These are phyloP conservation scores for Lentinula guzmanii DNA, from an alignment of 768 basidiomycete species.

Conservation along the genomic window DNA sequence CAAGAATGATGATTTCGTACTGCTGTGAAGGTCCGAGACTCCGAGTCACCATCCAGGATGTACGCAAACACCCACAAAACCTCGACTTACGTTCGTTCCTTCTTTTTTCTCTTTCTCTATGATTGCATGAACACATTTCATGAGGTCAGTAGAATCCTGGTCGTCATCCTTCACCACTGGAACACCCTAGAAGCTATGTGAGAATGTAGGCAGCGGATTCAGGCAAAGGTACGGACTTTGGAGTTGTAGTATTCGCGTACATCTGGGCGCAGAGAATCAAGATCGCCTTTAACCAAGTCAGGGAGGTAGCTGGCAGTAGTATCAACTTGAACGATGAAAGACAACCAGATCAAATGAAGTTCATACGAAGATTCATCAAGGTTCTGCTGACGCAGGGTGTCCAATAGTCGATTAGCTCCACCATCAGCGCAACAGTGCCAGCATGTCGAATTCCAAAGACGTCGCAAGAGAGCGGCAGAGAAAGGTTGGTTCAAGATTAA, in stretches of 20 bases:
- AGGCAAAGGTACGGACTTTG: constrained; percentile 33
- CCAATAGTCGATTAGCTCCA: constrained; percentile 80
- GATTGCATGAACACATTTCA: constrained; percentile 79
- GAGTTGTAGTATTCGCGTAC: constrained; percentile 64
- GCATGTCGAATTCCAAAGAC: constrained; percentile 47
- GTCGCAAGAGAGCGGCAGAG: constrained; percentile 49
- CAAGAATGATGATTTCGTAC: constrained; percentile 73
- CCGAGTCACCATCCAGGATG: not conserved
- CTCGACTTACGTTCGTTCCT: constrained; percentile 27
- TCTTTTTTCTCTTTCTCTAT: constrained; percentile 47
- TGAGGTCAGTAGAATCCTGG: constrained; percentile 89
- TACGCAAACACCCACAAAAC: not conserved
- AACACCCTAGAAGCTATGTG: constrained; percentile 48
- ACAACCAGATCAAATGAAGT: not conserved
- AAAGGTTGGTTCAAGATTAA: constrained; percentile 93
- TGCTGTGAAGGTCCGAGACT: constrained; percentile 19
- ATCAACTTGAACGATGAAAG: not conserved
- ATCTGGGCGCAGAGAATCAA: constrained; percentile 81
- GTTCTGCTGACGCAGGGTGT: constrained; percentile 26
- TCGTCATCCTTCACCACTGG: constrained; percentile 58
- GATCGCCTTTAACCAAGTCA: constrained; percentile 87
- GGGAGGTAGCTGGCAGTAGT: constrained; percentile 57
- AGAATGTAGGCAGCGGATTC: not conserved
- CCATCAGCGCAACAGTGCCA: constrained; percentile 81
- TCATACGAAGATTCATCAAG: not conserved